Conservation (phyloP, 2,329 filamentous ascomycete genomes). For the Pseudogymnoascus sp. region DNA sequence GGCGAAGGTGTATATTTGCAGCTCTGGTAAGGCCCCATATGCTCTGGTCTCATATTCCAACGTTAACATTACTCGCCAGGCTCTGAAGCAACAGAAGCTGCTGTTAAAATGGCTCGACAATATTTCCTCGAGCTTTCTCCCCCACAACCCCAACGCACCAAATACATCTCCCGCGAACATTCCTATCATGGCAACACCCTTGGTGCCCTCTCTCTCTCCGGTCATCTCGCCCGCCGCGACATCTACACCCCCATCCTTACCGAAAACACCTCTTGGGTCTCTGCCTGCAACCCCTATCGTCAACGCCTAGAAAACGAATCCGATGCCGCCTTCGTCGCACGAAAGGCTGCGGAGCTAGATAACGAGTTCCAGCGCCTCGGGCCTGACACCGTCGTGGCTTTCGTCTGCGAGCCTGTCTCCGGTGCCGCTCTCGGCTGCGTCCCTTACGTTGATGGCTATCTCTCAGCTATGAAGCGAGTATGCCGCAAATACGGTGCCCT, state of each 20-base stretch:
- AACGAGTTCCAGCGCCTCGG: slow-evolving; percentile 53
- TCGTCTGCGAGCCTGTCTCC: slow-evolving; percentile 61
- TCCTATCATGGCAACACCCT: slow-evolving; percentile 67
- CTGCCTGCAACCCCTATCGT: slow-evolving; percentile 59
- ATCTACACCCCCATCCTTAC: slow-evolving; percentile 52
- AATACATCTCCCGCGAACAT: slow-evolving; percentile 57
- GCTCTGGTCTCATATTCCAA: not conserved
- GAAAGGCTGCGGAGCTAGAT: slow-evolving; percentile 56
- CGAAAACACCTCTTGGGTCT: slow-evolving; percentile 48
- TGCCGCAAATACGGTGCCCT: slow-evolving; percentile 67
- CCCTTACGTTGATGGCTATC: slow-evolving; percentile 59
- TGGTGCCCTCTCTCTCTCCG: slow-evolving; percentile 52
- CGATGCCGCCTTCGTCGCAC: slow-evolving; percentile 46
- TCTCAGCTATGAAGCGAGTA: slow-evolving; percentile 58
- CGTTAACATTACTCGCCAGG: slow-evolving; percentile 33
- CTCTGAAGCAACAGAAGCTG: slow-evolving; percentile 62
- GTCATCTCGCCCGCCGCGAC: slow-evolving; percentile 50
- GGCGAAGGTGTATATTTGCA: slow-evolving; percentile 48
- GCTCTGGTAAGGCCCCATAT: slow-evolving; percentile 41
- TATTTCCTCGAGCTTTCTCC: slow-evolving; percentile 52
- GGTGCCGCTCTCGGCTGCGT: slow-evolving; percentile 66
- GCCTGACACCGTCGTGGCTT: slow-evolving; percentile 56
- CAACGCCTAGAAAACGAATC: slow-evolving; percentile 43
- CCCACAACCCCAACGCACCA: slow-evolving; percentile 44
- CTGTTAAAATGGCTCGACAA: slow-evolving; percentile 60